Evolutionary conservation across 768 basidiomycete species (phyloP).

Genomic region (Ramaria sp.): DNA sequence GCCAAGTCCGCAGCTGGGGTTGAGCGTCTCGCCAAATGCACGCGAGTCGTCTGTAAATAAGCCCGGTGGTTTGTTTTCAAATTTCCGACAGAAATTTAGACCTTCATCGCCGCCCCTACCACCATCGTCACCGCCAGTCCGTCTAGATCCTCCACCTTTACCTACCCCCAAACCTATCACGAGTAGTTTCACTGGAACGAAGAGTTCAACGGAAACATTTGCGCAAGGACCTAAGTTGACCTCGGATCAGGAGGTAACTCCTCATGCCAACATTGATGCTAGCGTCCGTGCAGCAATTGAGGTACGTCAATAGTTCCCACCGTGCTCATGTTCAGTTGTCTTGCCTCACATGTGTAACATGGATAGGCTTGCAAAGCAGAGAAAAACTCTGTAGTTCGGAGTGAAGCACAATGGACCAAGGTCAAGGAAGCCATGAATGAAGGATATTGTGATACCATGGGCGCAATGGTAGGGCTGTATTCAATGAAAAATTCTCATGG

Average conservation of each 20-base stretch:
- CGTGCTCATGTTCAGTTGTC: slow-evolving; percentile 5
- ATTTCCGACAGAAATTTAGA: background rate
- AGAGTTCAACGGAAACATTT: background rate
- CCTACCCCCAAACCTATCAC: background rate
- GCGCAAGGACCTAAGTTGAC: background rate
- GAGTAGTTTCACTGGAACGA: background rate
- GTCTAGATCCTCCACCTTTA: background rate
- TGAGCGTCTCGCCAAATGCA: background rate
- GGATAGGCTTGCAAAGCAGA: slow-evolving; percentile 65
- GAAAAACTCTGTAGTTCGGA: slow-evolving; percentile 46
- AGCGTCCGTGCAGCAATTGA: slow-evolving; percentile 16
- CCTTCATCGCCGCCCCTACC: background rate
- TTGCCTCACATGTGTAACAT: slow-evolving; percentile 25
- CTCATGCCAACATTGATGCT: slow-evolving; percentile 11
- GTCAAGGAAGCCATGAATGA: slow-evolving; percentile 70
- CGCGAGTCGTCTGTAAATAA: background rate
- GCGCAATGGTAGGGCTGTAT: background rate
- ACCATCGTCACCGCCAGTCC: background rate
- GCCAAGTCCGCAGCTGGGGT: background rate
- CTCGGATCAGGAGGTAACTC: background rate
- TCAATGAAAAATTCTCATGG: background rate
- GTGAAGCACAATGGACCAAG: slow-evolving; percentile 55
- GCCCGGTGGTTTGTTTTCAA: background rate
- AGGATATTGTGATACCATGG: slow-evolving; percentile 57
- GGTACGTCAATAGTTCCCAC: slow-evolving; percentile 10